Evolutionary conservation across 768 basidiomycete genomes (phyloP).

Genomic region (Podaxis sp.): DNA sequence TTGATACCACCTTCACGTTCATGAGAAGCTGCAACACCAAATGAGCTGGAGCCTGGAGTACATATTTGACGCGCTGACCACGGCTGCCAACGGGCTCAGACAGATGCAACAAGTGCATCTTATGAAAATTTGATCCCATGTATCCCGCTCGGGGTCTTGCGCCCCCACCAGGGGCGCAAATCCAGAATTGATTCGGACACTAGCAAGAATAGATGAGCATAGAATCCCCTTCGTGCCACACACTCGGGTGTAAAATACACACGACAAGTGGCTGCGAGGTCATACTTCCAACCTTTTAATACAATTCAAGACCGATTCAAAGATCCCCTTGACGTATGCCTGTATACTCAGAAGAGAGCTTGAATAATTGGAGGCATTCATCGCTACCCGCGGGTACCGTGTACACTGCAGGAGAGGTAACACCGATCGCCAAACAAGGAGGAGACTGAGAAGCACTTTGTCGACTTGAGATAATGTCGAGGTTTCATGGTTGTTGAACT

Average conservation of each 20-base stretch:
- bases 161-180: too few relatives aligned
- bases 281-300: constrained; percentile 12
- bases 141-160: too few relatives aligned
- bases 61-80: constrained; percentile 21
- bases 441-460: constrained; percentile 18
- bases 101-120: constrained; percentile 23
- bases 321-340: constrained; percentile 12
- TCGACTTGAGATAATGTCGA: neutral
- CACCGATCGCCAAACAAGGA: constrained; percentile 5
- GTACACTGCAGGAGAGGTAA: constrained; percentile 23
- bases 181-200: too few relatives aligned
- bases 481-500: too few relatives aligned
- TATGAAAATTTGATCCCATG: constrained; percentile 1
- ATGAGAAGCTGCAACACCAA: constrained; percentile 16
- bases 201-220: too few relatives aligned
- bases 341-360: constrained; percentile 22
- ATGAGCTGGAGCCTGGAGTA: constrained; percentile 13
- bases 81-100: constrained; percentile 22
- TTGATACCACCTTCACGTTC: constrained; percentile 14
- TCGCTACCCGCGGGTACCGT: constrained; percentile 23
- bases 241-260: too few relatives aligned
- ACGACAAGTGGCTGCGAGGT: neutral
- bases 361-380: constrained; percentile 27
- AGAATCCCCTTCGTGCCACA: too few relatives aligned
- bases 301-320: neutral